Base-by-base conservation (phyloP, 2,329 filamentous ascomycete genomes). In the Xylariaceae sp. region DNA sequence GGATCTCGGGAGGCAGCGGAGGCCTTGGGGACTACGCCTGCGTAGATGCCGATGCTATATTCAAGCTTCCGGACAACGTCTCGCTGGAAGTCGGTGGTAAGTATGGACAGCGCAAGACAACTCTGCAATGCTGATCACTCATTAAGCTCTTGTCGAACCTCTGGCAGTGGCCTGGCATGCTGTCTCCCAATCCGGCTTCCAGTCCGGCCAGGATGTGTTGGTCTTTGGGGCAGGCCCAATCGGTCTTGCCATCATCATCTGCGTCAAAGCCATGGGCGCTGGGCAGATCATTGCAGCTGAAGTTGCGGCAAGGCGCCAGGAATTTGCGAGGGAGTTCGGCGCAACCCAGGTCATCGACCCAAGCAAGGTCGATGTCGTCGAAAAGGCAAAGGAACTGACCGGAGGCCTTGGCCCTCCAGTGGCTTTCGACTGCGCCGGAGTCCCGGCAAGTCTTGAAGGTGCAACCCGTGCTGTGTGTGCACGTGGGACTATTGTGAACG, bases 101-200 rank as follows among this genome's bases (percentile, higher is more conserved):
- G 48, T 29, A 5, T 29, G 12, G 27, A 6, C 11, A 26, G 15
- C 16, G 23, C n/a, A 7, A 12, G 13, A 8, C 8, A 27, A 18
- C 18, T 5, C 14, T 27, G 7, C 11, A 10, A 35, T 11, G 14
- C 31, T 36, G 10, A 39, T 23, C 12, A 32, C 43, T 12, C 8
- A 12, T 44, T 51, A 33, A 40, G 76, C 77, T 0, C 59, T 82
- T 3, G 68, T 80, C 5, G 77, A 82, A 43, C 77, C 78, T 0
- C 57, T 82, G 3, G 63, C 74, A 0, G 76, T 82, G 0, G 75
- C 72, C 7, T 80, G 76, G 76, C 77, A 82, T 45, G 76, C 75
- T 0, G 67, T 78, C 8, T 61, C 63, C 5, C 57, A 68, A 4
- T 64, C 64, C 0, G 63, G 64, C 0, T 53, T 75, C 22, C 61